Evolutionary conservation across 31 red algal species (phyloP), one percentile per base, ranked within the genome.

Genomic region (Odonthalia washingtoniensis): DNA sequence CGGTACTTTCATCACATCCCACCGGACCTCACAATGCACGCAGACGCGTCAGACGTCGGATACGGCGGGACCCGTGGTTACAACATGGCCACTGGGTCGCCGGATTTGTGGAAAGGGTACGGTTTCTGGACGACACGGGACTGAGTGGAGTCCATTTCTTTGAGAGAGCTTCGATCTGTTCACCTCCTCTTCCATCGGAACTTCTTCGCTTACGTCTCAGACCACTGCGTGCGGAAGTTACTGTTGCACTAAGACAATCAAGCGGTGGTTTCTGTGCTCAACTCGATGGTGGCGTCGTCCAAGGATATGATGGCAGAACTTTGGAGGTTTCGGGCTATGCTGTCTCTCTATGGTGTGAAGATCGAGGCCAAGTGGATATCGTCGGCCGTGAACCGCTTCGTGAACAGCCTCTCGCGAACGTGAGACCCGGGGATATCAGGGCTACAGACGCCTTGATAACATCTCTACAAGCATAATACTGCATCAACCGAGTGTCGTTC

Each of bases 161-260:
- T 75, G 4, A 0, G 72, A 5, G 84, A 87, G 45, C 2, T 87
- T 2, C 18, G 84, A 40, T 70, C 84, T 3, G 53, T 87, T 16
- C 44, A 61, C 14, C 1, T 75, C 4, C 70, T 87, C 16, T 4
- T 83, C 9, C 3, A 68, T 5, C 4, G 27, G n/a, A 18, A 69
- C 14, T 83, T 83, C 60, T 2, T 45, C 64, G 39, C 2, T 24
- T 46, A n/a, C 39, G 17, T 70, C 34, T 66, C 31, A 5, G 21
- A 70, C 5, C 65, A 17, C 31, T 24, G 5, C 39, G 64, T 37
- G 37, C 38, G 77, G 3, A 33, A 21, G 3, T 0, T 83, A 42
- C 26, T 83, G 63, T 38, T 83, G 0, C 80, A 83, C n/a, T 39
- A 83, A 33, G 84, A 66, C 84, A 87, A 87, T 73, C 72, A 78